Conservation (phyloP, 2,329 filamentous ascomycete genomes). For the Diaporthe batatas region DNA sequence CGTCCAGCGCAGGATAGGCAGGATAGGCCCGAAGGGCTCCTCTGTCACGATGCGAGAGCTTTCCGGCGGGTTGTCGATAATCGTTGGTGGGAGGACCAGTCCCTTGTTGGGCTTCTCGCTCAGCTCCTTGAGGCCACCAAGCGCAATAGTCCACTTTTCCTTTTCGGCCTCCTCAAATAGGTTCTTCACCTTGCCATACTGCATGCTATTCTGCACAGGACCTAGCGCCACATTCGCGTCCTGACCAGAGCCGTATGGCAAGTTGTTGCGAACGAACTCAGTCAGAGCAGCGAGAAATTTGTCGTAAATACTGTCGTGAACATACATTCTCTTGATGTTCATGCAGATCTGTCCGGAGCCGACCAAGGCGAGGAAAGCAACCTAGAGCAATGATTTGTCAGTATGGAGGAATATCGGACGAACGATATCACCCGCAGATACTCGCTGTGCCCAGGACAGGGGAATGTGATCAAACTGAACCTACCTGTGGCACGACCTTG, state of each 20-base stretch:
- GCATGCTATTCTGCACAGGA: slow-evolving; percentile 71
- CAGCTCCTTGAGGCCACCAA: slow-evolving; percentile 56
- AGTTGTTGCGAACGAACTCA: slow-evolving; percentile 54
- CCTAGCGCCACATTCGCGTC: slow-evolving; percentile 59
- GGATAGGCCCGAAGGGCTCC: slow-evolving; percentile 63
- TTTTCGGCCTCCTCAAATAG: slow-evolving; percentile 64
- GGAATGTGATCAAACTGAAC: not conserved
- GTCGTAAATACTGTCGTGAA: slow-evolving; percentile 64
- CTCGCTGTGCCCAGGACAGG: not conserved
- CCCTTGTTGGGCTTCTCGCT: slow-evolving; percentile 49
- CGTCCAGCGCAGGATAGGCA: slow-evolving; percentile 59
- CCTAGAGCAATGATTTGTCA: slow-evolving; percentile 21
- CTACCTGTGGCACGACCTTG: slow-evolving; percentile 48
- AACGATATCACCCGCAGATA: not conserved
- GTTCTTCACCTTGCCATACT: slow-evolving; percentile 66
- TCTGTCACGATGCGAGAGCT: slow-evolving; percentile 67
- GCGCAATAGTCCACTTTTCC: slow-evolving; percentile 60
- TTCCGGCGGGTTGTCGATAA: slow-evolving; percentile 71
- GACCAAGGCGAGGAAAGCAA: slow-evolving; percentile 65
- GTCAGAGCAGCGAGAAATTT: slow-evolving; percentile 61
- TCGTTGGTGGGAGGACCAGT: slow-evolving; percentile 68
- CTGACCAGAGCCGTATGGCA: slow-evolving; percentile 58
- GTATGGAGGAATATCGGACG: not conserved
- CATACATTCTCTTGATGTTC: slow-evolving; percentile 63
- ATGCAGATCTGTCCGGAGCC: slow-evolving; percentile 69